Evolutionary conservation across 148 eudicot species (phyloP).

Genomic region (Heliosperma pusillum): DNA sequence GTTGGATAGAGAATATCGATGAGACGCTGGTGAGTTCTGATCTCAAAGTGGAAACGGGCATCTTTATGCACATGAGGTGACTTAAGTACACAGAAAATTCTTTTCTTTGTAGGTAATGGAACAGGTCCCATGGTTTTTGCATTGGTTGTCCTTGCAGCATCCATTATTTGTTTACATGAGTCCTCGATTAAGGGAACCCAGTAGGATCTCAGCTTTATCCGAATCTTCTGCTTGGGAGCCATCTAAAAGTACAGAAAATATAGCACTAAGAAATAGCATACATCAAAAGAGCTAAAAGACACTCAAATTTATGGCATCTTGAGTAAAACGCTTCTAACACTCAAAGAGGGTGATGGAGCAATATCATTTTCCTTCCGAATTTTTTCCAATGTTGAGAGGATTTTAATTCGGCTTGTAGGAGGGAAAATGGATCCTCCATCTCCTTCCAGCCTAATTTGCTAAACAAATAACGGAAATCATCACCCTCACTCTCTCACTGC

Average conservation of each 20-base stretch:
- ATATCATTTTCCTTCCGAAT: no score
- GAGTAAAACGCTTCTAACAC: background rate
- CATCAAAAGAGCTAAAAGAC: background rate
- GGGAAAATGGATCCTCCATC: no score
- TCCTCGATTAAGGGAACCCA: constrained; percentile 94
- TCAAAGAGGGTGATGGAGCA: no score
- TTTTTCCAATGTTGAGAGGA: no score
- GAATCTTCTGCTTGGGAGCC: constrained; percentile 74
- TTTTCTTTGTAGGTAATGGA: constrained; percentile 83
- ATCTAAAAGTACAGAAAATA: constrained; percentile 20
- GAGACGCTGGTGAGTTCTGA: constrained; percentile 90
- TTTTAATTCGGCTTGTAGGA: no score
- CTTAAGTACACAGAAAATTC: constrained; percentile 77
- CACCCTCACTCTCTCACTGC: no score
- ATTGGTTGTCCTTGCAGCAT: constrained; percentile 78
- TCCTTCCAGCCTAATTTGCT: no score
- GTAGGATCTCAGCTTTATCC: constrained; percentile 86
- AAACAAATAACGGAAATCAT: no score
- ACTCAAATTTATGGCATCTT: background rate
- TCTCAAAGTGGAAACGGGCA: constrained; percentile 95
- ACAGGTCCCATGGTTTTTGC: constrained; percentile 98
- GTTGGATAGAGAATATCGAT: constrained; percentile 91
- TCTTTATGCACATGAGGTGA: constrained; percentile 98
- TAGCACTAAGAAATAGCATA: background rate
- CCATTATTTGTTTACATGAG: constrained; percentile 93